These are phyloP conservation scores for Pleurotus pulmonarius DNA, from an alignment of 768 basidiomycete genomes.

Conservation along the genomic window DNA sequence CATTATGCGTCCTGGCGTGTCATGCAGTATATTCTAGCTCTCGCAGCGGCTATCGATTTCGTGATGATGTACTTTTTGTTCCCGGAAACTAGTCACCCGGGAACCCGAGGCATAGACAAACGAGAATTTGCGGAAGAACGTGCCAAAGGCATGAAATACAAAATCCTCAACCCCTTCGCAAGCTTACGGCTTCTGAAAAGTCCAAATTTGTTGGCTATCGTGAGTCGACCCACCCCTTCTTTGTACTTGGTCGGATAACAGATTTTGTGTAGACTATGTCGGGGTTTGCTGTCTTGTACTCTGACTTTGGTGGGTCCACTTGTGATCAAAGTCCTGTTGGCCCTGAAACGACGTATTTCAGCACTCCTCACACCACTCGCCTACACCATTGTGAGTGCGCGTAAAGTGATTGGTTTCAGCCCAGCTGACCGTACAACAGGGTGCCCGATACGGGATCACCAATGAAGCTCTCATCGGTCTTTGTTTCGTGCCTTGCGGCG, in stretches of 20 bases:
- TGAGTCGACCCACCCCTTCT: slow-evolving; percentile 24
- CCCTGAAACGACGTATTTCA: slow-evolving; percentile 22
- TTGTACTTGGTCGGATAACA: not conserved
- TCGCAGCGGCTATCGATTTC: slow-evolving; percentile 35
- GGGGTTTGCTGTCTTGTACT: slow-evolving; percentile 23
- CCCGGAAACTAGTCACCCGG: slow-evolving; percentile 70
- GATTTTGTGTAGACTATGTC: slow-evolving; percentile 23
- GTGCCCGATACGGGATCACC: slow-evolving; percentile 47
- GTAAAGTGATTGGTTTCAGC: not conserved
- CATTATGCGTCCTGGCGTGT: slow-evolving; percentile 66
- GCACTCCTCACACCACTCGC: slow-evolving; percentile 59
- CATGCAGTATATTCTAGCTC: slow-evolving; percentile 46
- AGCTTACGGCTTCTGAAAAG: slow-evolving; percentile 50
- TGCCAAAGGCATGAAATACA: slow-evolving; percentile 19
- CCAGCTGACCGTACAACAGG: slow-evolving; percentile 36
- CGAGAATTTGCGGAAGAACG: slow-evolving; percentile 13
- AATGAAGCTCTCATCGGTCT: slow-evolving; percentile 57
- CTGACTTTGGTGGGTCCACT: slow-evolving; percentile 37
- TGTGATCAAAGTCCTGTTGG: not conserved
- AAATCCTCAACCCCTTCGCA: slow-evolving; percentile 58
- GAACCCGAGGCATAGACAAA: slow-evolving; percentile 51
- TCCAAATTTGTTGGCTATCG: slow-evolving; percentile 54
- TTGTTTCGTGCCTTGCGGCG: slow-evolving; percentile 56
- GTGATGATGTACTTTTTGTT: slow-evolving; percentile 39
- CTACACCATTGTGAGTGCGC: slow-evolving; percentile 55